Evolutionary conservation across 2,329 filamentous ascomycete species (phyloP).

Genomic region (Cadophora sp.): DNA sequence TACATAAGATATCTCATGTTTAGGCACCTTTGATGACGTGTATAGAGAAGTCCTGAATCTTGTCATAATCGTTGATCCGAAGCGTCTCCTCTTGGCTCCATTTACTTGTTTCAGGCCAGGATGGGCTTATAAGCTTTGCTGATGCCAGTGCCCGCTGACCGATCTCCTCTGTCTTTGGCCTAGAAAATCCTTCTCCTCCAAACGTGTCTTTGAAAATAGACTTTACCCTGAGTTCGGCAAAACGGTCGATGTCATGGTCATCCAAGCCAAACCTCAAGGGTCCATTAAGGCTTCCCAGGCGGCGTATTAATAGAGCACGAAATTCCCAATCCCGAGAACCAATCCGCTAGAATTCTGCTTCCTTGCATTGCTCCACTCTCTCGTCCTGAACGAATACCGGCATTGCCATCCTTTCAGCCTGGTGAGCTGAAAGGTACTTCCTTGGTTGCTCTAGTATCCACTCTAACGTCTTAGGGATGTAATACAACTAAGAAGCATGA

Average conservation of each 20-base stretch:
- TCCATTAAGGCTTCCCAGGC: slow-evolving; percentile 15
- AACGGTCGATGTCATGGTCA: slow-evolving; percentile 19
- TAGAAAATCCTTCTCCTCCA: slow-evolving; percentile 5
- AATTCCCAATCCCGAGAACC: slow-evolving; percentile 19
- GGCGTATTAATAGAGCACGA: slow-evolving; percentile 6
- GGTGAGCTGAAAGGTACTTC: slow-evolving; percentile 17
- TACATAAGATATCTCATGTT: too few relatives aligned
- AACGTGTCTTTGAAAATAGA: slow-evolving; percentile 20
- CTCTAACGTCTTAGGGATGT: slow-evolving; percentile 21
- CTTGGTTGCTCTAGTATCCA: slow-evolving; percentile 19
- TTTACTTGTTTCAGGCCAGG: too few relatives aligned
- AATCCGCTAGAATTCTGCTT: slow-evolving; percentile 26
- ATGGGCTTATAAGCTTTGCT: too few relatives aligned
- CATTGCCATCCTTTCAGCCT: slow-evolving; percentile 5
- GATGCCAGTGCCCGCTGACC: too few relatives aligned
- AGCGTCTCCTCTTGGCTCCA: too few relatives aligned
- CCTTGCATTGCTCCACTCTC: slow-evolving; percentile 17
- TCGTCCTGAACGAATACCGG: slow-evolving; percentile 20
- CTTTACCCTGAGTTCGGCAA: slow-evolving; percentile 18
- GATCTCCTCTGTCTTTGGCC: too few relatives aligned
- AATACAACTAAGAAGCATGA: slow-evolving; percentile 21
- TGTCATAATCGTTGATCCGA: too few relatives aligned
- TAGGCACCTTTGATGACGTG: too few relatives aligned
- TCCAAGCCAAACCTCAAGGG: slow-evolving; percentile 16
- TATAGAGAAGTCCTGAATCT: too few relatives aligned